Base-by-base conservation (phyloP, 2,329 filamentous ascomycete genomes). In the Penicillium oxalicum region DNA sequence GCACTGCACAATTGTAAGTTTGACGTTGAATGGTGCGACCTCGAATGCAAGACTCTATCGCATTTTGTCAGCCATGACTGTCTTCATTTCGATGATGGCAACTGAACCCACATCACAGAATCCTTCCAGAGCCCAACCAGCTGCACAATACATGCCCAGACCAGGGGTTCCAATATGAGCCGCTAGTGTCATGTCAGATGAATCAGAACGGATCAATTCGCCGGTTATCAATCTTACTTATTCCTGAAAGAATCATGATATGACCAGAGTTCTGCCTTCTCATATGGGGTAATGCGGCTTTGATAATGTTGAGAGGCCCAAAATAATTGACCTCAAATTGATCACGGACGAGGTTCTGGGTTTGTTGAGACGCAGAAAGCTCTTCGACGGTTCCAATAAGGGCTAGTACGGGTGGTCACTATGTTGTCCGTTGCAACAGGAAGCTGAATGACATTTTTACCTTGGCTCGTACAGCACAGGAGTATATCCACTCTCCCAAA, bases 321-420 rank as follows among this genome's bases (percentile, higher is more conserved):
- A 97, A 97, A 75, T 94, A 97, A 61, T 95, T 89, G 54, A 83
- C 84, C 68, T 97, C 91, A 66, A 97, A 96, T 67, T 96, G 91
- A 62, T 95, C 88, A 52, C 87, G 82, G 33, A 94, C 85, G 13
- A 96, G 79, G 50, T 85, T 89, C 58, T 85, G 79, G 1, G 88
- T 90, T 38, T 83, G 79, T 4, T 79, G 77, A 25, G 78, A 84
- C 28, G 87, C 86, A 0, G 85, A 84, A 26, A 96, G 76, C 69
- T 98, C 93, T 70, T 97, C 93, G 6, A 97, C 86, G 0, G 89
- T 87, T 36, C 91, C 93, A 32, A 97, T 82, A 29, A 96, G 81
- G 54, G 89, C 88, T 90, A 50, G 36, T 2, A 27, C 24, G 44
- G 28, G 1, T 32, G 18, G 34, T 61, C 44, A 58, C 52, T 42